A percentile compares a stretch with the other conserved stretches of the same genome.
phyloP scores from a whole-genome alignment of 129 eudicot species.

The Lactuca saligna region DNA sequence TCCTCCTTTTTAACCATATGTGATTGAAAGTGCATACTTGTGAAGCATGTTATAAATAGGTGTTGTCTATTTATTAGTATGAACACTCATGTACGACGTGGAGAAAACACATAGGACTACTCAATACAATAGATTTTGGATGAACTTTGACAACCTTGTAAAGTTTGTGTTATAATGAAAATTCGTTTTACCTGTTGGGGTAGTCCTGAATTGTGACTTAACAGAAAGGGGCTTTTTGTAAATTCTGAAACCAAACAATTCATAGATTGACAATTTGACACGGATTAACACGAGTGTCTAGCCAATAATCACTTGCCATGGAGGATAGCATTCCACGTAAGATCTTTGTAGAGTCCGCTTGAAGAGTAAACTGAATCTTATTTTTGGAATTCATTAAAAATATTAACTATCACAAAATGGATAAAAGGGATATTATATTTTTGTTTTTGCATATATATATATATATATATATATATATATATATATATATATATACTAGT shows the following conservation, averaged over 20 bases:
- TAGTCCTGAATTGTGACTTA: neutral
- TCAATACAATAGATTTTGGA: no score
- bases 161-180: no score
- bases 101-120: no score
- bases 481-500: no score
- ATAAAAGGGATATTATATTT: neutral
- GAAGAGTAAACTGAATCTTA: neutral
- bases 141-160: no score
- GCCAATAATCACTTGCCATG: neutral
- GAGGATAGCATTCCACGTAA: neutral
- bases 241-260: neutral
- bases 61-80: no score
- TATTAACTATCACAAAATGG: neutral
- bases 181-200: neutral
- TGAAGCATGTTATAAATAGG: no score
- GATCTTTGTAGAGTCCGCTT: constrained; percentile 4
- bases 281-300: neutral
- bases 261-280: neutral
- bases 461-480: no score
- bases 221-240: neutral
- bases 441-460: no score
- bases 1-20: no score
- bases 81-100: no score
- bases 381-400: neutral
- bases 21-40: no score